These are phyloP conservation scores for Dioscorea cayenensis DNA, from an alignment of 116 monocot species.

Conservation along the genomic window DNA sequence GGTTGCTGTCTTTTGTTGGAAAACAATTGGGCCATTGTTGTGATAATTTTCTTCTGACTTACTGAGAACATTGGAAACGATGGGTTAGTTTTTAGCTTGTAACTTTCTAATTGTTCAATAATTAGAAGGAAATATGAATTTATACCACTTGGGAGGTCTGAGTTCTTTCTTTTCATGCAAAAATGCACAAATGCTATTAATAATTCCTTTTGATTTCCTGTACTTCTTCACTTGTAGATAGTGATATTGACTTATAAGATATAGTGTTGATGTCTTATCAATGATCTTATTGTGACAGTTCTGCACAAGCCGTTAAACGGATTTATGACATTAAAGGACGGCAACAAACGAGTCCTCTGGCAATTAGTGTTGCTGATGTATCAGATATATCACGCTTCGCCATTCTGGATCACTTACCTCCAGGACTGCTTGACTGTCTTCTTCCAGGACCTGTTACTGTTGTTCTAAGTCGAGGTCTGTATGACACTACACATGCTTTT, in stretches of 20 bases:
- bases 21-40: no score
- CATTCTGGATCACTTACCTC: constrained; percentile 52
- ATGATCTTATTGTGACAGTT: constrained; percentile 45
- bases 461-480: constrained; percentile 70
- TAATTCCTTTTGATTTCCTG: background rate
- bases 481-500: background rate
- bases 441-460: constrained; percentile 94
- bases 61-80: no score
- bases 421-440: constrained; percentile 61
- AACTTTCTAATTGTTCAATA: no score
- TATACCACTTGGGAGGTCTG: no score
- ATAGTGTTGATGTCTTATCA: background rate
- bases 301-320: constrained; percentile 50
- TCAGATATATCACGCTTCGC: constrained; percentile 80
- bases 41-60: no score
- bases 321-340: constrained; percentile 96
- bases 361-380: constrained; percentile 92
- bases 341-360: constrained; percentile 66
- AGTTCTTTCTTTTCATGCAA: no score
- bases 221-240: background rate
- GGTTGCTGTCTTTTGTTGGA: no score
- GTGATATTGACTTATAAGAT: background rate
- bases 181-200: background rate
- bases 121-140: no score
- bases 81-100: no score